A percentile compares a stretch with the other conserved stretches of the same genome.
These are phyloP conservation scores for Phytophthora melonis DNA, from an alignment of 352 stramenopile species.

Conservation along the genomic window DNA sequence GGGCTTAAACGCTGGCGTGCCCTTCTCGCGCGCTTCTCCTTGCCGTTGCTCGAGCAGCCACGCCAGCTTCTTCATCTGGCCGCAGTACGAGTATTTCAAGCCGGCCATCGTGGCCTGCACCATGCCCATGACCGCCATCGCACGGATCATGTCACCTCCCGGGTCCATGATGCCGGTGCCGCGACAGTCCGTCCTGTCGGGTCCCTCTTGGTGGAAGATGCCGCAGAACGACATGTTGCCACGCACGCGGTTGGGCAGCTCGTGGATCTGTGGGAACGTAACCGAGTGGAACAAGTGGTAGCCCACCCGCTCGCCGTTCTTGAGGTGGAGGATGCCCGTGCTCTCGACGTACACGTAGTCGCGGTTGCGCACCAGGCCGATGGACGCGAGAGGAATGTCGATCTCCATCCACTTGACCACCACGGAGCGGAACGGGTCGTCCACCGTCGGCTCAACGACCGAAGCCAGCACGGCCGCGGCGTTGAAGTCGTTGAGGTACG, in stretches of 20 bases:
- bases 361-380: slow-evolving; percentile 28
- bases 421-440: slow-evolving; percentile 49
- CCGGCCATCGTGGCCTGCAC: slow-evolving; percentile 27
- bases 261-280: slow-evolving; percentile 26
- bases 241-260: slow-evolving; percentile 30
- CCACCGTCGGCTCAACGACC: slow-evolving; percentile 46
- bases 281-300: slow-evolving; percentile 38
- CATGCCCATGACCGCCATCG: slow-evolving; percentile 20
- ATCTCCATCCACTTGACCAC: slow-evolving; percentile 50
- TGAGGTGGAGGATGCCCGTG: slow-evolving; percentile 11
- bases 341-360: slow-evolving; percentile 39
- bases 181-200: slow-evolving; percentile 25
- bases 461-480: slow-evolving; percentile 51
- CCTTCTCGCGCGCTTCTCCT: not conserved
- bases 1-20: not conserved
- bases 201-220: slow-evolving; percentile 39
- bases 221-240: slow-evolving; percentile 54
- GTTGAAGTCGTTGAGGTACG: slow-evolving; percentile 29
- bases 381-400: slow-evolving; percentile 8
- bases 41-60: slow-evolving; percentile 36
- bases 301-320: slow-evolving; percentile 28
- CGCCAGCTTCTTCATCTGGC: slow-evolving; percentile 41
- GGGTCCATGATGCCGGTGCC: slow-evolving; percentile 32
- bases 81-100: slow-evolving; percentile 43
- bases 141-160: slow-evolving; percentile 32